phyloP scores from a whole-genome alignment of 345 rosid species.

The Rhizophora apiculata region DNA sequence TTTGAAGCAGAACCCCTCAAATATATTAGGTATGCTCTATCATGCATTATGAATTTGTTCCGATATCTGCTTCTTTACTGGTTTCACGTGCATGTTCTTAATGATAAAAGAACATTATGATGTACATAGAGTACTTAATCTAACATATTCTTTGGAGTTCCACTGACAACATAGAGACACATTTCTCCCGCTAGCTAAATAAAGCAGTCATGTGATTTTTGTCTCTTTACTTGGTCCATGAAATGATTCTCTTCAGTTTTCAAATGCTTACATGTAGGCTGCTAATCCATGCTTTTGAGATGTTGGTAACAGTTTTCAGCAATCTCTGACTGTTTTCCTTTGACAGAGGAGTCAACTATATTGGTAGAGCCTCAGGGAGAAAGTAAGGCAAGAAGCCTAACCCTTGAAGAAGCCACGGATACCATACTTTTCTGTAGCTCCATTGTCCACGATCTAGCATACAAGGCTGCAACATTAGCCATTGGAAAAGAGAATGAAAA shows the following conservation, averaged over 20 bases:
- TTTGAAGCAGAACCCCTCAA: conserved; percentile 39
- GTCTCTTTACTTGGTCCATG: conserved; percentile 4
- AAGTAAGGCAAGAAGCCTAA: conserved; percentile 76
- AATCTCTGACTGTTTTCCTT: conserved; percentile 26
- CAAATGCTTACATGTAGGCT: too few species aligned
- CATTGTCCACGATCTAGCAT: conserved; percentile 85
- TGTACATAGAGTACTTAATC: not conserved
- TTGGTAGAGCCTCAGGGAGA: conserved; percentile 53
- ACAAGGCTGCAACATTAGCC: conserved; percentile 73
- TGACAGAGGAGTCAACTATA: conserved; percentile 68
- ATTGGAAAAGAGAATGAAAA: conserved; percentile 36
- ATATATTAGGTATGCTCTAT: conserved; percentile 20
- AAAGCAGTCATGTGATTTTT: not conserved
- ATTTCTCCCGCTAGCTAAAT: not conserved
- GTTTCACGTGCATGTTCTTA: not conserved
- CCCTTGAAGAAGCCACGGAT: conserved; percentile 93
- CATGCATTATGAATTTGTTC: not conserved
- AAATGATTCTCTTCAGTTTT: conserved; percentile 2
- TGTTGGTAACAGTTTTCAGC: conserved; percentile 1
- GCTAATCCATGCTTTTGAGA: conserved; percentile 12
- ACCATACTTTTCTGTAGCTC: conserved; percentile 93
- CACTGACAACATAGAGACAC: not conserved
- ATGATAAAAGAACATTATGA: not conserved
- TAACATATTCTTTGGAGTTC: not conserved
- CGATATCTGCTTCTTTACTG: not conserved